A percentile compares a stretch with the other conserved stretches of the same genome.
These are phyloP conservation scores for Athelia sp. DNA, from an alignment of 1,284 basidiomycete species.

Conservation along the genomic window DNA sequence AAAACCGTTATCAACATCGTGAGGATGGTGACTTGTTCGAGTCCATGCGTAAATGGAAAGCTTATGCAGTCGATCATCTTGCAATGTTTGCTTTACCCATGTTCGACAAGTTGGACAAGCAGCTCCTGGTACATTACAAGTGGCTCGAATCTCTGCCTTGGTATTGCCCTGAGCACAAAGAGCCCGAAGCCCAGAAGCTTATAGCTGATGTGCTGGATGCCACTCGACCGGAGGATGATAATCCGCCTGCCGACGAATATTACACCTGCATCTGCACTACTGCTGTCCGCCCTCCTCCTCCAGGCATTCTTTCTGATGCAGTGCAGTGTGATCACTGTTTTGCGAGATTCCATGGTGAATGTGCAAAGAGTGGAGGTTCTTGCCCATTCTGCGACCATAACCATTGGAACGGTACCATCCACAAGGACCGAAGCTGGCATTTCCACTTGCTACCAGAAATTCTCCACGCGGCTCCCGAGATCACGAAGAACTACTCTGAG, in stretches of 20 bases:
- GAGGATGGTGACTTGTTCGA: constrained; percentile 62
- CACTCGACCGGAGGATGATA: constrained; percentile 69
- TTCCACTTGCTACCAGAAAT: constrained; percentile 72
- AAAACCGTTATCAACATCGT: constrained; percentile 48
- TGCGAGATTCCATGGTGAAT: constrained; percentile 77
- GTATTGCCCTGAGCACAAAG: constrained; percentile 62
- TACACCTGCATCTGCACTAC: constrained; percentile 76
- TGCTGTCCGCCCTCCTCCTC: constrained; percentile 70
- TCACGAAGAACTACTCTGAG: constrained; percentile 70
- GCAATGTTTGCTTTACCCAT: constrained; percentile 65
- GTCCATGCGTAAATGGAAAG: constrained; percentile 65
- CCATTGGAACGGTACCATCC: constrained; percentile 80
- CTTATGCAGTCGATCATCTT: constrained; percentile 65
- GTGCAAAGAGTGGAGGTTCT: constrained; percentile 79
- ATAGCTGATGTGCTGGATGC: constrained; percentile 68
- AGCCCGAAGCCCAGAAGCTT: constrained; percentile 54
- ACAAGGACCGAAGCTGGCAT: constrained; percentile 75
- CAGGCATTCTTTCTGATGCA: constrained; percentile 69
- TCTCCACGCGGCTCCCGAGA: constrained; percentile 62
- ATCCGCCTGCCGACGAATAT: constrained; percentile 71
- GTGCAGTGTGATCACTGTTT: constrained; percentile 85
- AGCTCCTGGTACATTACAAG: constrained; percentile 57
- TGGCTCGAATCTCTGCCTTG: constrained; percentile 75
- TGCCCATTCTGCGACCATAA: constrained; percentile 86
- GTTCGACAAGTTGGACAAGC: constrained; percentile 65